Evolutionary conservation across 1,139 yeast genomes (phyloP), one percentile per base, ranked within the genome.

Genomic region (Taiozyma sp.): DNA sequence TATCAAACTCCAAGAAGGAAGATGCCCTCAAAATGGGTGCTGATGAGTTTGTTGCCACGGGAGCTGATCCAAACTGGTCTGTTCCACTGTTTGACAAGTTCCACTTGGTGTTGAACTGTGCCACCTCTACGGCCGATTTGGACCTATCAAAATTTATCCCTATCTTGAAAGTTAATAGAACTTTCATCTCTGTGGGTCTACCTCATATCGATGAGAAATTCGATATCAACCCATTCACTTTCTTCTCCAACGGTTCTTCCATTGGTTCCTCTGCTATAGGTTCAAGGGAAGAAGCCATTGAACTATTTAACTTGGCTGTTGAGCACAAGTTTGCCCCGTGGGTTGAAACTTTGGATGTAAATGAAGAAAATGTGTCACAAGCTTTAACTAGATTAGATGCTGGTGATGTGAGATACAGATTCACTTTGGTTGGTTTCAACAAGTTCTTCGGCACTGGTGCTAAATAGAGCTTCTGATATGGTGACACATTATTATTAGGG

Each of bases 321-420:
- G 71, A 80, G 59, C 72, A 79, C 57, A 68, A 72, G 42, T 71
- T 81, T 57, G 72, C 72, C 54, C 81, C 85, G 27, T 81, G 86
- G 87, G 74, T 80, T 52, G 87, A 83, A 68, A 72, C 76, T 29
- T 65, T 81, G 47, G 80, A 82, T 46, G 71, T 83, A 54, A 70
- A 74, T 50, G 83, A 77, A 61, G 78, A 71, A 49, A 76, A 76
- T 56, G 78, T 79, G 47, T 70, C 73, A 46, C 71, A 75, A 60
- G 85, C 81, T 9, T 71, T 80, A 57, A 74, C 75, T 44, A 75
- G 79, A 62, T 71, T 79, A 55, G 74, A 74, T 49, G 58, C 69
- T 28, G 82, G 83, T 60, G 84, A 83, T 55, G 85, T 81, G 51
- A 77, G 78, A 58, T 85, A 83, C 66, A 79, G 90, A 71, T 78